Conservation (phyloP, 2,329 filamentous ascomycete genomes). For the Talaromyces marneffei region DNA sequence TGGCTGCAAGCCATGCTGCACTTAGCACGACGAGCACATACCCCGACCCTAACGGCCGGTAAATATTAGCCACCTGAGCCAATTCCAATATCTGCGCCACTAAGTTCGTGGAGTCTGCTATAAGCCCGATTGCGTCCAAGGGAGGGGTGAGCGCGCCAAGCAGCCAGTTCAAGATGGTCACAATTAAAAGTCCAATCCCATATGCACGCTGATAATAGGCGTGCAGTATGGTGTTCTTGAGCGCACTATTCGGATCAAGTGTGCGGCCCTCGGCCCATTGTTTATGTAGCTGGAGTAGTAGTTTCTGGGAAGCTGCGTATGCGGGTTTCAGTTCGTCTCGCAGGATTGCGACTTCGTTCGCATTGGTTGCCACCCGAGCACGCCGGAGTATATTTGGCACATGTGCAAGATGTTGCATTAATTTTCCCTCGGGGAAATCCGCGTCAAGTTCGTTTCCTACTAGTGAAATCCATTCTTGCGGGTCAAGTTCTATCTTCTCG, state of each 20-base stretch:
- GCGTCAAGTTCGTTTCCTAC: constrained; percentile 27
- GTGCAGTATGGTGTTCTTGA: constrained; percentile 16
- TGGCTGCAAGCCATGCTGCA: constrained; percentile 22
- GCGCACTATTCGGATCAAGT: constrained; percentile 8
- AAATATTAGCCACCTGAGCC: constrained; percentile 21
- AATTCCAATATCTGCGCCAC: constrained; percentile 25
- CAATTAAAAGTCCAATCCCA: constrained; percentile 27
- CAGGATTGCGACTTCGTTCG: neutral
- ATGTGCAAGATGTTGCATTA: constrained; percentile 27
- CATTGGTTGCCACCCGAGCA: constrained; percentile 15
- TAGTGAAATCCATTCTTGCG: constrained; percentile 31
- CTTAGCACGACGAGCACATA: constrained; percentile 27
- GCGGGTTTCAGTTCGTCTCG: neutral
- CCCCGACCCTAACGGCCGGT: constrained; percentile 29
- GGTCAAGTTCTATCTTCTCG: constrained; percentile 26
- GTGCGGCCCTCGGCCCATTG: constrained; percentile 11
- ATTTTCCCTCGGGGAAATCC: constrained; percentile 24
- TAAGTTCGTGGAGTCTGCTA: constrained; percentile 19
- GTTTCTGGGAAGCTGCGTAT: neutral
- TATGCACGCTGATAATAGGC: constrained; percentile 31
- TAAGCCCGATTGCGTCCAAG: constrained; percentile 16
- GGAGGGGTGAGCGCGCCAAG: constrained; percentile 25
- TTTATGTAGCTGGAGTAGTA: constrained; percentile 20
- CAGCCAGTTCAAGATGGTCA: constrained; percentile 30
- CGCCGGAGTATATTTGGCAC: constrained; percentile 28